These are phyloP conservation scores for Vanrija humicola DNA, from an alignment of 1,284 basidiomycete species.

Conservation along the genomic window DNA sequence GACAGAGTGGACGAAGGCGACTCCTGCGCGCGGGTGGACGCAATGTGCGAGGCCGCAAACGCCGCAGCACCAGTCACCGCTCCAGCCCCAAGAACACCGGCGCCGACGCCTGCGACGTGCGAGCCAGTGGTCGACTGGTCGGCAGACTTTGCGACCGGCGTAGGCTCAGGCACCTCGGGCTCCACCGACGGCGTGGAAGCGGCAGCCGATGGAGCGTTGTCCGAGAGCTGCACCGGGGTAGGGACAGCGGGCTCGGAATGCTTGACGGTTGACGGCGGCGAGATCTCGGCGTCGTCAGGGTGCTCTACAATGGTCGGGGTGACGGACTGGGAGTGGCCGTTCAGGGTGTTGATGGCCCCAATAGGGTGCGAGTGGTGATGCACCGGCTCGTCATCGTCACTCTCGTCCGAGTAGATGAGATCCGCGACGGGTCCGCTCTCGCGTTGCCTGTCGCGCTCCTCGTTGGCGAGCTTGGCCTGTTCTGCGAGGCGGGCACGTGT, in stretches of 20 bases:
- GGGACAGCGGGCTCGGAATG: no score
- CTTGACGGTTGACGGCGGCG: no score
- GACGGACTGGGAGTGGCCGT: no score
- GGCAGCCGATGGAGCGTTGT: no score
- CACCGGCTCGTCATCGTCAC: conserved; percentile 44
- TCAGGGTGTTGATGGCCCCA: no score
- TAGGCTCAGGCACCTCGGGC: not conserved
- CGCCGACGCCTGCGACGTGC: not conserved
- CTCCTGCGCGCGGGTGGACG: not conserved
- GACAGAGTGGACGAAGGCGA: not conserved
- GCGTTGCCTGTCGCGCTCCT: conserved; percentile 55
- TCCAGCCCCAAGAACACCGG: not conserved
- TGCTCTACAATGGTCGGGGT: no score
- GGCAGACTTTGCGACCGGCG: not conserved
- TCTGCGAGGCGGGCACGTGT: conserved; percentile 64
- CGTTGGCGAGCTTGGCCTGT: conserved; percentile 56
- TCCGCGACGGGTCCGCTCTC: conserved; percentile 37
- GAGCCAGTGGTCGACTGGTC: not conserved
- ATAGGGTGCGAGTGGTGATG: no score
- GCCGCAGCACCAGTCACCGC: conserved; percentile 6
- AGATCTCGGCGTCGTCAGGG: no score
- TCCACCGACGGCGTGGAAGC: no score
- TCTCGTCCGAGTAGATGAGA: conserved; percentile 49
- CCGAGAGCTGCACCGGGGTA: no score
- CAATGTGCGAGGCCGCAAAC: not conserved